These are phyloP conservation scores for Glycine soja DNA, from an alignment of 306 rosid genomes.

Conservation along the genomic window DNA sequence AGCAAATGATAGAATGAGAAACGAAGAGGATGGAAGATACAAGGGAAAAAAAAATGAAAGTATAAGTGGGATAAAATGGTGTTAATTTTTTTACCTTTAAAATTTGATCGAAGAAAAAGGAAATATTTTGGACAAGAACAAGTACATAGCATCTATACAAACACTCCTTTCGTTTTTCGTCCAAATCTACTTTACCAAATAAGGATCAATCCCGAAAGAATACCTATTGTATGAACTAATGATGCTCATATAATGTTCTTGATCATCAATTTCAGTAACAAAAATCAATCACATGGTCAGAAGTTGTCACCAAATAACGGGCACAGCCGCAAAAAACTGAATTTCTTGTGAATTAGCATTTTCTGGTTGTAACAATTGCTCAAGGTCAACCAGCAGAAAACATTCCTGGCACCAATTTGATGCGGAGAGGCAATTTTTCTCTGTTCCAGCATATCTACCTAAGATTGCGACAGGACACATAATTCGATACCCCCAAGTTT, in stretches of 20 bases:
- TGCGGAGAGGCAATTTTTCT: not conserved
- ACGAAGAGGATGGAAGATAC: not conserved
- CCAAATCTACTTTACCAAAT: not conserved
- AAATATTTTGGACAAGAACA: not conserved
- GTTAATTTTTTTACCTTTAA: not conserved
- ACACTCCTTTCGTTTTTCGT: not conserved
- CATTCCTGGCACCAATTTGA: not conserved
- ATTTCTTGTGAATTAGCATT: not conserved
- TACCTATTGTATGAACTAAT: not conserved
- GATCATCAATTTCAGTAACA: not conserved
- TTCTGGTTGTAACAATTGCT: not conserved
- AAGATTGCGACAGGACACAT: not conserved
- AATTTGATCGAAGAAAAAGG: not conserved
- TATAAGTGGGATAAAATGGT: not conserved
- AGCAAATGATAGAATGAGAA: not conserved
- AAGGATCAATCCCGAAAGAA: not conserved
- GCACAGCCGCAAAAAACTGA: not conserved
- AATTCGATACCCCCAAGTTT: not conserved
- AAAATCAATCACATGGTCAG: not conserved
- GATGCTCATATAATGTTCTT: not conserved
- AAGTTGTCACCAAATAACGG: not conserved
- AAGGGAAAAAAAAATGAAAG: not conserved
- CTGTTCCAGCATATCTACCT: not conserved
- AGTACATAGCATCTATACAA: not conserved
- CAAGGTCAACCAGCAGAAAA: slow-evolving; percentile 11